Conservation (phyloP, 345 rosid species). For the Schrenkiella parvula region DNA sequence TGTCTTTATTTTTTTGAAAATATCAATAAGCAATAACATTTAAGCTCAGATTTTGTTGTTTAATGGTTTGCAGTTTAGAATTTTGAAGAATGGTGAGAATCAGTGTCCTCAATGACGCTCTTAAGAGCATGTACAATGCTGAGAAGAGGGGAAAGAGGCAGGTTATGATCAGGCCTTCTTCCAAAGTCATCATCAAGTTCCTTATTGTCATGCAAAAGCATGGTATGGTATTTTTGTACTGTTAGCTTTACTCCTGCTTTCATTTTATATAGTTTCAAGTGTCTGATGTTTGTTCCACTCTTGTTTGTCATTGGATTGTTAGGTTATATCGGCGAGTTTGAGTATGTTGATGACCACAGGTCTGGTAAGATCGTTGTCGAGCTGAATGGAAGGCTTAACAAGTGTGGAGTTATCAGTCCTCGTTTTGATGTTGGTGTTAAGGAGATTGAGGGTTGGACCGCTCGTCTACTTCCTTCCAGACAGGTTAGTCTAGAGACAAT, state of each 20-base stretch:
- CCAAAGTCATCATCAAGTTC: conserved; percentile 35
- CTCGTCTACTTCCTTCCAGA: conserved; percentile 52
- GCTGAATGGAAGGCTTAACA: conserved; percentile 28
- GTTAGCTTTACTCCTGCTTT: background rate
- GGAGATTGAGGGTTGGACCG: conserved; percentile 54
- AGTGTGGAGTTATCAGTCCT: conserved; percentile 36
- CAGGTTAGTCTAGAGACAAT: conserved; percentile 33
- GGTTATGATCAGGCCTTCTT: conserved; percentile 34
- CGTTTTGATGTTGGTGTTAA: conserved; percentile 53
- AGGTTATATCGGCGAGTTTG: conserved; percentile 38
- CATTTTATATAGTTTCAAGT: background rate
- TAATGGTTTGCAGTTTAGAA: background rate
- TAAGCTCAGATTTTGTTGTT: background rate
- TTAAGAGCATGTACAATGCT: conserved; percentile 31
- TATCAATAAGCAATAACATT: background rate
- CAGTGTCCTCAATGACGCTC: conserved; percentile 31
- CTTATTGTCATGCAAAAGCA: conserved; percentile 32
- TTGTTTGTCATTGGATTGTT: background rate
- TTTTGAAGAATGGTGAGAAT: conserved; percentile 27
- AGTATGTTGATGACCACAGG: conserved; percentile 37
- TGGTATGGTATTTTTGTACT: conserved; percentile 2
- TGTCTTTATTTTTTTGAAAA: background rate
- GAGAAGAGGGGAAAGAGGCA: conserved; percentile 36
- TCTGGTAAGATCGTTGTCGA: conserved; percentile 36
- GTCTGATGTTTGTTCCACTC: background rate